phyloP scores from a whole-genome alignment of 169 alveolate genomes.

The Toxoplasma gondii region DNA sequence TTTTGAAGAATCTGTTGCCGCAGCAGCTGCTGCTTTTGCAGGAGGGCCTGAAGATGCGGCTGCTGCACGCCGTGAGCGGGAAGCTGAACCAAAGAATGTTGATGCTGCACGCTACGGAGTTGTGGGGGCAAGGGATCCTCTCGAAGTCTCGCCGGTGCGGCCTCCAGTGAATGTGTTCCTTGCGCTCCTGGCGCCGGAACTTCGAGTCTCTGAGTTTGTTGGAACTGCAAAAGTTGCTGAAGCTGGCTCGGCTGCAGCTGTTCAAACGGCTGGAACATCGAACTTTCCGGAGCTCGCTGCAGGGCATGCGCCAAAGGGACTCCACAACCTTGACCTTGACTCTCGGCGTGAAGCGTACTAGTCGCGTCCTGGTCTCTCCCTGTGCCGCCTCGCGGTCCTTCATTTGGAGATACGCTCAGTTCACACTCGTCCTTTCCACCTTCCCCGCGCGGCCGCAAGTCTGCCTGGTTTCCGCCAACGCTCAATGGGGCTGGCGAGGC shows the following conservation, averaged over 20 bases:
- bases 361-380: too few relatives aligned
- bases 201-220: not conserved
- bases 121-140: too few relatives aligned
- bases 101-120: not conserved
- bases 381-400: too few relatives aligned
- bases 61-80: not conserved
- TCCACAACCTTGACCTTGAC: too few relatives aligned
- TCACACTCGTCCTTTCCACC: too few relatives aligned
- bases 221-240: not conserved
- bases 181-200: not conserved
- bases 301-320: too few relatives aligned
- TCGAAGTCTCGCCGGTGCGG: not conserved
- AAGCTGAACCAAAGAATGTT: not conserved
- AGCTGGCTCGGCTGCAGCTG: not conserved
- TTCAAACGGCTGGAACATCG: not conserved
- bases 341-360: too few relatives aligned
- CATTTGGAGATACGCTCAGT: too few relatives aligned
- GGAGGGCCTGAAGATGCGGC: not conserved
- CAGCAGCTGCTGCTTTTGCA: not conserved
- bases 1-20: not conserved
- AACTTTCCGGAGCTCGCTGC: not conserved
- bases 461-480: too few relatives aligned
- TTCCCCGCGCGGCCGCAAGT: too few relatives aligned
- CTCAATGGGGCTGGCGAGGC: too few relatives aligned
- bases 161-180: not conserved